Evolutionary conservation across 768 basidiomycete genomes (phyloP).

Genomic region (Amanita molliuscula): DNA sequence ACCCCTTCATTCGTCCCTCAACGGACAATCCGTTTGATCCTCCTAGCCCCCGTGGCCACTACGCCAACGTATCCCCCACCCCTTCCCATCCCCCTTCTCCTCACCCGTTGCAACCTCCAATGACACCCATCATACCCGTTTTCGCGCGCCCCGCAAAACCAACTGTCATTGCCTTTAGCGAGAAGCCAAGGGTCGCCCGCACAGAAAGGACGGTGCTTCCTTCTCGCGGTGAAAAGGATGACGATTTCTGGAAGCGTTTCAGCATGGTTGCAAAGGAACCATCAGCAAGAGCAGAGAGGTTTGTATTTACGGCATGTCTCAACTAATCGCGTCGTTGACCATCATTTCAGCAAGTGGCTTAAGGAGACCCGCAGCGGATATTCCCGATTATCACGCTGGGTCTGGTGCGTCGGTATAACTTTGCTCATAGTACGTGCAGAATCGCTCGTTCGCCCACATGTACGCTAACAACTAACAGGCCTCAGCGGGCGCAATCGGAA

Average conservation of each 20-base stretch:
- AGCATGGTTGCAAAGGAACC: slow-evolving; percentile 69
- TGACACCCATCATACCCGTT: slow-evolving; percentile 70
- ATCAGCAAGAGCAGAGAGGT: slow-evolving; percentile 31
- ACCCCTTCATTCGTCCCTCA: slow-evolving; percentile 8
- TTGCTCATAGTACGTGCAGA: slow-evolving; percentile 38
- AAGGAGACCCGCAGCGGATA: slow-evolving; percentile 46
- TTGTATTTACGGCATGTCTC: slow-evolving; percentile 18
- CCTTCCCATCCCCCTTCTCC: slow-evolving; percentile 29
- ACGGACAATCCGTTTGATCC: slow-evolving; percentile 19
- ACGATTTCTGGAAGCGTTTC: slow-evolving; percentile 83
- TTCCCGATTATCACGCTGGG: slow-evolving; percentile 49
- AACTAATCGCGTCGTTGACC: not conserved
- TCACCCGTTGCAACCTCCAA: slow-evolving; percentile 67
- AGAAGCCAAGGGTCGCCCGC: slow-evolving; percentile 20
- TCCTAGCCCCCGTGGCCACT: slow-evolving; percentile 9
- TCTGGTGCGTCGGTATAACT: slow-evolving; percentile 58
- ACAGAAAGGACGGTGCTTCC: slow-evolving; percentile 61
- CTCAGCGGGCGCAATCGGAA: slow-evolving; percentile 44
- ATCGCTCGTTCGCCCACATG: not conserved
- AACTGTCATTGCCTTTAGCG: slow-evolving; percentile 33
- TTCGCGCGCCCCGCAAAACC: slow-evolving; percentile 53
- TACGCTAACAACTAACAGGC: slow-evolving; percentile 18
- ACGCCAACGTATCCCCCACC: slow-evolving; percentile 8
- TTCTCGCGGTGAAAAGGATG: slow-evolving; percentile 59
- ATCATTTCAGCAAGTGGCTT: slow-evolving; percentile 48